Percentiles rank a stretch among this genome's conserved stretches.
These are phyloP conservation scores for Trichosporon ovoides DNA, from an alignment of 1,284 basidiomycete species.

Conservation along the genomic window DNA sequence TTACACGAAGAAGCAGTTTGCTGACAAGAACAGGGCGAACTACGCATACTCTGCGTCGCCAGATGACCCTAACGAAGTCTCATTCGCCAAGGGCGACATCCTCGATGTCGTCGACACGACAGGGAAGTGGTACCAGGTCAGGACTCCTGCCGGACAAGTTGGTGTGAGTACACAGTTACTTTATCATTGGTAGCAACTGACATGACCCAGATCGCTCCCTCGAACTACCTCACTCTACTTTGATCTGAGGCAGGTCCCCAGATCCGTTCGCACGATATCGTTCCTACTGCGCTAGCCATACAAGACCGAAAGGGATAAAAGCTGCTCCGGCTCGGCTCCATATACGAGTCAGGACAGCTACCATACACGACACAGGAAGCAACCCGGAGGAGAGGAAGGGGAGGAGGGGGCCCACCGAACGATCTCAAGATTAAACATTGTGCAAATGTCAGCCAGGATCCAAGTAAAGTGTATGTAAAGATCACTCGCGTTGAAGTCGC, in stretches of 20 bases:
- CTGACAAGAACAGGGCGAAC: slow-evolving; percentile 30
- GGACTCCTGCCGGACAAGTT: slow-evolving; percentile 70
- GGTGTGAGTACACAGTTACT: slow-evolving; percentile 53
- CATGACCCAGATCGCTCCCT: slow-evolving; percentile 42
- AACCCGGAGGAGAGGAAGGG: not conserved
- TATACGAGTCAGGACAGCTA: not conserved
- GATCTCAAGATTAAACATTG: too few species aligned
- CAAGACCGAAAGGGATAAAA: not conserved
- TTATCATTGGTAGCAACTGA: not conserved
- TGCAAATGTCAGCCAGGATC: too few species aligned
- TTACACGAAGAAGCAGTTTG: not conserved
- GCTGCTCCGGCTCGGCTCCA: not conserved
- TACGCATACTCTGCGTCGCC: slow-evolving; percentile 74
- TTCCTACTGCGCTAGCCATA: not conserved
- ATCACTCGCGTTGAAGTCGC: too few species aligned
- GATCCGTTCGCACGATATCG: not conserved
- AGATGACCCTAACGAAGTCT: slow-evolving; percentile 97
- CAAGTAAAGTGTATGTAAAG: too few species aligned
- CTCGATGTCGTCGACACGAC: slow-evolving; percentile 87
- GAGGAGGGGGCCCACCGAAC: not conserved
- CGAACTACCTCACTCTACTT: slow-evolving; percentile 41
- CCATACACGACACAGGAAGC: too few species aligned
- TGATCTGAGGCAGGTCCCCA: slow-evolving; percentile 6
- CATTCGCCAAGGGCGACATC: slow-evolving; percentile 87
- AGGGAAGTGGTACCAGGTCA: slow-evolving; percentile 95